Conservation (phyloP, 2,329 filamentous ascomycete species). For the Paraphoma chrysanthemicola region DNA sequence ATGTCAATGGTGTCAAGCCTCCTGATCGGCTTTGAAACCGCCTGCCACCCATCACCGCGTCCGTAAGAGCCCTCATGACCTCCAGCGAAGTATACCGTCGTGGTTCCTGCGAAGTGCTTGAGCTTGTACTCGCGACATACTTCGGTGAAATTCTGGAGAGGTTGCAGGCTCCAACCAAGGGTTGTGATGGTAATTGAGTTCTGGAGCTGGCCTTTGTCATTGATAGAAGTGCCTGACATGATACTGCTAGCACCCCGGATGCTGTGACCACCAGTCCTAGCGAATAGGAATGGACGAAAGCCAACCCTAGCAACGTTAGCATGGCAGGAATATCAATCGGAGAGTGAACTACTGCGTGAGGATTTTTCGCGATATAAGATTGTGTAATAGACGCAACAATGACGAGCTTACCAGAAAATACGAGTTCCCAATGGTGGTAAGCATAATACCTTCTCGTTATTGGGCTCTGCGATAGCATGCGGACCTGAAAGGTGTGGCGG, state of each 20-base stretch:
- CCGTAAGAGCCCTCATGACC: conserved; percentile 11
- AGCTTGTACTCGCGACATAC: conserved; percentile 31
- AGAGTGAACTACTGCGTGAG: neutral
- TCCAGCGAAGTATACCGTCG: conserved; percentile 34
- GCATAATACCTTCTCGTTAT: conserved; percentile 15
- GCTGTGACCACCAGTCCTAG: conserved; percentile 15
- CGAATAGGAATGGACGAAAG: conserved; percentile 36
- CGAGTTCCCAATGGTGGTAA: conserved; percentile 28
- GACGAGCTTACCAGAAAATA: conserved; percentile 31
- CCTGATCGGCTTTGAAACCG: conserved; percentile 31
- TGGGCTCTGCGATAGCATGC: neutral
- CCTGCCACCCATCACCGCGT: conserved; percentile 21
- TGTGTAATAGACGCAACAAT: neutral
- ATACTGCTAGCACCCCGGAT: neutral
- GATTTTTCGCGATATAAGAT: neutral
- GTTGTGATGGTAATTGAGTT: conserved; percentile 31
- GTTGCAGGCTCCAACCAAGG: conserved; percentile 34
- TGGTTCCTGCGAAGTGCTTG: conserved; percentile 27
- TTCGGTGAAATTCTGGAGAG: conserved; percentile 28
- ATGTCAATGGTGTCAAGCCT: conserved; percentile 42
- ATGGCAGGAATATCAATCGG: neutral
- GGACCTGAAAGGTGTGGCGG: conserved; percentile 1
- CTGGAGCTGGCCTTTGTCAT: conserved; percentile 18
- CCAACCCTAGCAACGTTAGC: conserved; percentile 24
- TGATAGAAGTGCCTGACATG: conserved; percentile 1